These are phyloP conservation scores for Clavispora phyllophila DNA, from an alignment of 805 yeast species.

Conservation along the genomic window DNA sequence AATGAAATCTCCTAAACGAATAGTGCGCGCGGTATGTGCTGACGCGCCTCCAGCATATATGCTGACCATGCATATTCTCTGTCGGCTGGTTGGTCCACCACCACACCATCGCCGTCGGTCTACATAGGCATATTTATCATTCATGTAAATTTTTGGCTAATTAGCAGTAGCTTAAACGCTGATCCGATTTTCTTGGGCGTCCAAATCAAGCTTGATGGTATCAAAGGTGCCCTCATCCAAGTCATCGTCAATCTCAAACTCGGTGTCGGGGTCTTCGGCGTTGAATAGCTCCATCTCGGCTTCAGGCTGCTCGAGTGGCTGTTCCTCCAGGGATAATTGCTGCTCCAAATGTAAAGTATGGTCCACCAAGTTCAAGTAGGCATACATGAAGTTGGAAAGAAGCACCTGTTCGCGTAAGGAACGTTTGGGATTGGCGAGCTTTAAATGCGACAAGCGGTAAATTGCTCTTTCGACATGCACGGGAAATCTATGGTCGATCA, in stretches of 20 bases:
- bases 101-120: not conserved
- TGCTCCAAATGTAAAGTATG: slow-evolving; percentile 76
- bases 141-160: not conserved
- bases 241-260: slow-evolving; percentile 14
- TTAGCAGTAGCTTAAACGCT: not conserved
- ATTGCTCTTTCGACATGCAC: slow-evolving; percentile 95
- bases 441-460: slow-evolving; percentile 85
- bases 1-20: not conserved
- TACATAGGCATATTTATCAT: not conserved
- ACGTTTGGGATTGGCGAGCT: slow-evolving; percentile 89
- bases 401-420: slow-evolving; percentile 89
- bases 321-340: slow-evolving; percentile 34
- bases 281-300: slow-evolving; percentile 12
- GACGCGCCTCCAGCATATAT: not conserved
- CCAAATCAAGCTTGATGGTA: slow-evolving; percentile 14
- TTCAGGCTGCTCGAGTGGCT: slow-evolving; percentile 12
- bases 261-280: slow-evolving; percentile 15
- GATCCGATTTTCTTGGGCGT: slow-evolving; percentile 6
- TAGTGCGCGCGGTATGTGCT: not conserved
- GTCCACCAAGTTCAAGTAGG: slow-evolving; percentile 89
- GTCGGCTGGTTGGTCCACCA: not conserved
- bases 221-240: slow-evolving; percentile 14
- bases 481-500: slow-evolving; percentile 85
- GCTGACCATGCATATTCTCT: not conserved
- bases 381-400: slow-evolving; percentile 94